Evolutionary conservation across 2,329 filamentous ascomycete species (phyloP), one percentile per base, ranked within the genome.

Genomic region (Exophiala dermatitidis): DNA sequence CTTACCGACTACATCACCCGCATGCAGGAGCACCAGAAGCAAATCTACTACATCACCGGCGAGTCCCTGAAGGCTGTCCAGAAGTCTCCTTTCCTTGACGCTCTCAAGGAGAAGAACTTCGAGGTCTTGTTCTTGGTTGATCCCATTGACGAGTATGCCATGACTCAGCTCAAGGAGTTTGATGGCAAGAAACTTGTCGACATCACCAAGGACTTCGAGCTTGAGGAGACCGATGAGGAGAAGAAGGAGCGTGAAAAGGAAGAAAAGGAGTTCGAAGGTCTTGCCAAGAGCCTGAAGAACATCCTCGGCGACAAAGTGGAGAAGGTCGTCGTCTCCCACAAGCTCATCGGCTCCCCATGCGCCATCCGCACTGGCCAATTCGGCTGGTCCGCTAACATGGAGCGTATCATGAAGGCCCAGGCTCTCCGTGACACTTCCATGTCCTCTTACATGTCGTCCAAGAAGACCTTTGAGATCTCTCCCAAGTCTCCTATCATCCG

Each of bases 401-500:
- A 98, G 84, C 93, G 93, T 81, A 98, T 98, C 85, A 98, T 98
- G 93, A 98, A 98, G 86, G 93, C 93, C 30, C 93, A 98, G 82
- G 93, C 93, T 70, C 91, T 98, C 69, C 93, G 93, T 79, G 93
- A 98, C 79, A 98, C 93, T 65, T 96, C 90, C 69, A 98, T 98
- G 93, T 89, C 83, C 77, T 95, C 89, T 67, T 98, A 98, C 88
- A 98, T 98, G 93, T 94, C 89, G 64, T 97, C 91, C 73, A 98
- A 98, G 90, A 98, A 98, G 89, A 98, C 93, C 32, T 97, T 98
- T 66, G 93, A 98, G 81, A 97, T 98, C 77, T 97, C 93, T n/a
- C 93, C 93, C 74, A 91, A 93, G 82, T 95, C 89, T 67, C 72
- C 89, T 63, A 98, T 98, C 76, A 84, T 98, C 80, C 87, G 95